phyloP scores from a whole-genome alignment of 2,329 filamentous ascomycete genomes.

The Tolypocladium tropicale region DNA sequence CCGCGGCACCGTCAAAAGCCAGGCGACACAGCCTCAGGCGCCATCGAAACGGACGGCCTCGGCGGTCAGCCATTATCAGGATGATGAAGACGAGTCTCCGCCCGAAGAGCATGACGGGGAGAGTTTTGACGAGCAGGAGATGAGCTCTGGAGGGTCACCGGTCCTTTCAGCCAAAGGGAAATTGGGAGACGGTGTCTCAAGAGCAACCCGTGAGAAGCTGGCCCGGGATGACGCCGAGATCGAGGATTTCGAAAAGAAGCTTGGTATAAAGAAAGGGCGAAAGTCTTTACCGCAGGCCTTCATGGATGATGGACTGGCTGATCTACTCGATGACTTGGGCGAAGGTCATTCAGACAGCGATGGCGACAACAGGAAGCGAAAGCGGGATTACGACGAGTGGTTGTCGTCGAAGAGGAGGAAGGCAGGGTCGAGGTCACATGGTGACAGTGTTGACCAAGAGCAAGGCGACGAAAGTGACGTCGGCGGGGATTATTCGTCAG shows the following conservation, averaged over 20 bases:
- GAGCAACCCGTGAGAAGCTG: conserved; percentile 40
- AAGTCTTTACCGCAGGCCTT: conserved; percentile 66
- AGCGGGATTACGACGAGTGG: conserved; percentile 49
- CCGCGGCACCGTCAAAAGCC: not conserved
- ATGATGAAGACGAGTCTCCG: conserved; percentile 4
- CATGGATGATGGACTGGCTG: conserved; percentile 72
- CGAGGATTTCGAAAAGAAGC: conserved; percentile 71
- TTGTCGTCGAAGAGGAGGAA: conserved; percentile 41
- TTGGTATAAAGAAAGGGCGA: conserved; percentile 68
- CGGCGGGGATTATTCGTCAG: not conserved
- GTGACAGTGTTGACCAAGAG: not conserved
- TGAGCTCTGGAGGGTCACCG: conserved; percentile 11
- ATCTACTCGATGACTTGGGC: conserved; percentile 58
- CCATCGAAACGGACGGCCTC: not conserved
- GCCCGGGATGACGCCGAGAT: conserved; percentile 84
- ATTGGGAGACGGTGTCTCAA: conserved; percentile 8
- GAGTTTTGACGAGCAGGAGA: conserved; percentile 11
- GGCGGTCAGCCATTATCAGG: not conserved
- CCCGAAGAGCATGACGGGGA: conserved; percentile 1
- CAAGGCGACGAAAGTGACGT: not conserved
- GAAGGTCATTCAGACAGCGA: conserved; percentile 37
- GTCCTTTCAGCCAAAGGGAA: conserved; percentile 20
- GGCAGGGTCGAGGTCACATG: conserved; percentile 10
- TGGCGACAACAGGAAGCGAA: conserved; percentile 51
- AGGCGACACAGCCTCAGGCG: not conserved